Conservation (phyloP, 2,329 filamentous ascomycete genomes). For the Paracamarosporium sp. region DNA sequence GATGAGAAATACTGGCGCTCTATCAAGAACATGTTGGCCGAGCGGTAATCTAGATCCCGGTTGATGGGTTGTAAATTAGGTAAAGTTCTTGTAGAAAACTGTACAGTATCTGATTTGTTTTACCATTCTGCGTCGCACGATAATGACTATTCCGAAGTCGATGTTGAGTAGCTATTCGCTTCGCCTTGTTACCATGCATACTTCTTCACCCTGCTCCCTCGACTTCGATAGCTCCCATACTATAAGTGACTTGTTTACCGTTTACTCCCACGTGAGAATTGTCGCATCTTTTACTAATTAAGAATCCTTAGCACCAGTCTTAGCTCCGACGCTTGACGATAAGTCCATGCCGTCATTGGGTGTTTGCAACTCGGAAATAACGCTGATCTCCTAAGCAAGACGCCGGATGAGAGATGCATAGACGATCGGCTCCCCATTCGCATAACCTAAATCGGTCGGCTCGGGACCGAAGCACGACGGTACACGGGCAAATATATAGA, state of each 20-base stretch:
- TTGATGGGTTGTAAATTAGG: constrained; percentile 13
- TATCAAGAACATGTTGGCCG: constrained; percentile 83
- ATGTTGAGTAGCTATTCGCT: background rate
- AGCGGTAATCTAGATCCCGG: constrained; percentile 66
- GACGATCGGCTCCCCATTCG: background rate
- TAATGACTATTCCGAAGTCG: background rate
- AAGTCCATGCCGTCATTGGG: background rate
- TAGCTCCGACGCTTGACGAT: background rate
- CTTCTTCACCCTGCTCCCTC: too few relatives aligned
- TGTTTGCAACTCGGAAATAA: background rate
- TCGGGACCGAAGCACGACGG: too few relatives aligned
- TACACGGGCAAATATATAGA: too few relatives aligned
- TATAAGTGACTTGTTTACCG: too few relatives aligned
- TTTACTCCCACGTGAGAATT: background rate
- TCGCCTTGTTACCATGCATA: background rate
- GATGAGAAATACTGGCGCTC: constrained; percentile 72
- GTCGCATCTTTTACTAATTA: too few relatives aligned
- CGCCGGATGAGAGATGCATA: background rate
- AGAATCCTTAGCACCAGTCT: background rate
- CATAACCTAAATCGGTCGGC: too few relatives aligned
- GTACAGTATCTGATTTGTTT: constrained; percentile 16
- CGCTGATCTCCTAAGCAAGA: background rate
- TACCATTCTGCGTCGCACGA: background rate
- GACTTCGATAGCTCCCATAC: too few relatives aligned
- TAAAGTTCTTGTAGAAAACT: constrained; percentile 22